A percentile compares a stretch with the other conserved stretches of the same genome.
Conservation (phyloP, 1,284 basidiomycete genomes). For the Puccinia hordei region DNA sequence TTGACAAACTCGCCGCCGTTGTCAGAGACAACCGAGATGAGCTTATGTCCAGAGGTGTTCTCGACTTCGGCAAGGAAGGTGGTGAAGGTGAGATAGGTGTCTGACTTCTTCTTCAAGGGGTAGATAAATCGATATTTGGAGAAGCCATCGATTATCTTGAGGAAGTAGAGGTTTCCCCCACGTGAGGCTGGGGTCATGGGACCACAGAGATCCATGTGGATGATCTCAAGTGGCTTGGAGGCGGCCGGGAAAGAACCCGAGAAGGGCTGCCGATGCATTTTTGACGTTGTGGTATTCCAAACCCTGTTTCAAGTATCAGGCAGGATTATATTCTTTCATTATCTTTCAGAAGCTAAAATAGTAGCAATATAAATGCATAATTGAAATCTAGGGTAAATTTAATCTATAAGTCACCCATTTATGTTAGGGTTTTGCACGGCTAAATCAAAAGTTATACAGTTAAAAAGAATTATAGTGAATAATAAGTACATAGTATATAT, state of each 20-base stretch:
- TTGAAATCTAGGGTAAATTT: too few relatives aligned
- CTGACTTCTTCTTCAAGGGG: background rate
- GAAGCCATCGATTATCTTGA: background rate
- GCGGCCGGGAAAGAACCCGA: background rate
- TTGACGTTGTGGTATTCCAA: too few relatives aligned
- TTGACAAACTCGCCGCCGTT: slow-evolving; percentile 58
- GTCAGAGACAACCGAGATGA: slow-evolving; percentile 54
- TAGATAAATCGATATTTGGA: background rate
- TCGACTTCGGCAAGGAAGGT: background rate
- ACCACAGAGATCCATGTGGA: background rate
- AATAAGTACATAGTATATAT: too few relatives aligned
- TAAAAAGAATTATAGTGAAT: too few relatives aligned
- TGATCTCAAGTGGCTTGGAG: background rate
- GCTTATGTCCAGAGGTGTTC: background rate
- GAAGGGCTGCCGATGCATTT: background rate
- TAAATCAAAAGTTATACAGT: too few relatives aligned
- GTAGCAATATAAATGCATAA: too few relatives aligned
- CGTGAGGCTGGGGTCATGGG: background rate
- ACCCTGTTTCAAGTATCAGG: too few relatives aligned
- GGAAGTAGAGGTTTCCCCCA: background rate
- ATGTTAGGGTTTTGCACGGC: too few relatives aligned
- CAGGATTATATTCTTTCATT: too few relatives aligned
- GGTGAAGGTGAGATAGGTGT: background rate
- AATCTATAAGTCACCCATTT: too few relatives aligned
- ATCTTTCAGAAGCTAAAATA: too few relatives aligned